These are phyloP conservation scores for Paecilomyces variotii DNA, from an alignment of 2,329 filamentous ascomycete genomes.

Conservation along the genomic window DNA sequence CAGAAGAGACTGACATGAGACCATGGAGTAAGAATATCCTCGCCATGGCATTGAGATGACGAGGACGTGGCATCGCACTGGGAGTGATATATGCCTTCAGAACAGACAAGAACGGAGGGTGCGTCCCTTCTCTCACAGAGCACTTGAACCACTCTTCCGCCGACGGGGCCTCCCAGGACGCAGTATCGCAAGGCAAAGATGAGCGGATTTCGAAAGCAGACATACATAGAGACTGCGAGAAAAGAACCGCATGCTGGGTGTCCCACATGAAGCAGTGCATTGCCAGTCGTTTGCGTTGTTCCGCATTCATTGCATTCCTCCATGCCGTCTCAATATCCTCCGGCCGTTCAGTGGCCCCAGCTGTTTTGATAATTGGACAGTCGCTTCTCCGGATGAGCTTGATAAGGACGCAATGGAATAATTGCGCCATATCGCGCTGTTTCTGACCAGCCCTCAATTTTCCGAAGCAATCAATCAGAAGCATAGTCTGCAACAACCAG, in stretches of 20 bases:
- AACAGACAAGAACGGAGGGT: constrained; percentile 42
- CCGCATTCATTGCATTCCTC: constrained; percentile 46
- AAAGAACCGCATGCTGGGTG: constrained; percentile 56
- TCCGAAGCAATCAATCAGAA: constrained; percentile 57
- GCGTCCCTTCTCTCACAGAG: constrained; percentile 27
- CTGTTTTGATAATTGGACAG: constrained; percentile 40
- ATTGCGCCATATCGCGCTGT: constrained; percentile 56
- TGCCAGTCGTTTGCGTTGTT: constrained; percentile 53
- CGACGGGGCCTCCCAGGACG: constrained; percentile 50
- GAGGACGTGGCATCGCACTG: constrained; percentile 24
- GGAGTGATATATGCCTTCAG: constrained; percentile 51
- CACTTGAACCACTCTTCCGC: constrained; percentile 44
- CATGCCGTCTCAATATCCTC: constrained; percentile 42
- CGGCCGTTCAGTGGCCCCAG: constrained; percentile 23
- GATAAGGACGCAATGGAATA: constrained; percentile 50
- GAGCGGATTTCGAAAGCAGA: constrained; percentile 55
- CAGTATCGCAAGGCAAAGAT: constrained; percentile 47
- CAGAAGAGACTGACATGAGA: constrained; percentile 55
- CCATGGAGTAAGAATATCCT: constrained; percentile 51
- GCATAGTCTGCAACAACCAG: constrained; percentile 54
- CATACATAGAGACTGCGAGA: constrained; percentile 61
- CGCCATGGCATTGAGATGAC: constrained; percentile 44
- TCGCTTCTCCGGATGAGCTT: constrained; percentile 48
- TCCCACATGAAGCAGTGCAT: constrained; percentile 61
- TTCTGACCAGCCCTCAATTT: constrained; percentile 56